phyloP scores from a whole-genome alignment of 768 basidiomycete genomes.

The Xanthoconium purpureum region DNA sequence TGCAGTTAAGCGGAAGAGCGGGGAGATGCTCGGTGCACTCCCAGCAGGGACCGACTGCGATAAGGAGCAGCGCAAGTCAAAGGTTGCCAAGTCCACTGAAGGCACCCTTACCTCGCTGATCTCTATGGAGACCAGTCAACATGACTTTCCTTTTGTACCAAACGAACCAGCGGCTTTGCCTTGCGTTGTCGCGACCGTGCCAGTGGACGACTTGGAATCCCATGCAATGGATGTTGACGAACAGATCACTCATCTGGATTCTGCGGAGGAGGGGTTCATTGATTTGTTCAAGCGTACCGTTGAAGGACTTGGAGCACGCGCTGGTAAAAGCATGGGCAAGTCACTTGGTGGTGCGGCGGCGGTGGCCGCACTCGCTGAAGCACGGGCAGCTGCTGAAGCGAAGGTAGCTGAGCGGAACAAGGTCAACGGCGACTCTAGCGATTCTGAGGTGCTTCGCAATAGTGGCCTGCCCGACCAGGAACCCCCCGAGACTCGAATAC shows the following conservation, averaged over 20 bases:
- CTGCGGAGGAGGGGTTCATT: constrained; percentile 47
- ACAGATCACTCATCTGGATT: constrained; percentile 8
- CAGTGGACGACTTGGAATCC: constrained; percentile 16
- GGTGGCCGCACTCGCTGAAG: constrained; percentile 60
- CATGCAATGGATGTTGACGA: constrained; percentile 24
- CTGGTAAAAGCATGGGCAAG: constrained; percentile 57
- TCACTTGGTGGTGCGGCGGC: constrained; percentile 55
- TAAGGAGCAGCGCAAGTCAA: constrained; percentile 44
- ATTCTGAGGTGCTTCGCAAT: constrained; percentile 27
- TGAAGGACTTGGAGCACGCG: constrained; percentile 58
- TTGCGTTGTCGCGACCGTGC: background rate
- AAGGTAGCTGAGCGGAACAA: constrained; percentile 63
- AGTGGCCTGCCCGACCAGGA: constrained; percentile 9
- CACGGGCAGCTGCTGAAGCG: constrained; percentile 61
- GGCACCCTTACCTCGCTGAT: constrained; percentile 31
- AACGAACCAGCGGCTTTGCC: background rate
- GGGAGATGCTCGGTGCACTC: constrained; percentile 37
- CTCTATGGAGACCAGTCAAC: constrained; percentile 2
- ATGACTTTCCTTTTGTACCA: constrained; percentile 1
- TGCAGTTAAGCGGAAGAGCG: constrained; percentile 65
- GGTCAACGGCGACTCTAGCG: constrained; percentile 34
- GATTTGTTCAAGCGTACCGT: constrained; percentile 70
- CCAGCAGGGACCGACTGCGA: constrained; percentile 23
- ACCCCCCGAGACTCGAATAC: background rate
- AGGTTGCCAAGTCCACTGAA: constrained; percentile 46